Percentiles rank a stretch among this genome's conserved stretches.
Evolutionary conservation across 768 basidiomycete genomes (phyloP).

Genomic region (Suillus clintonianus): DNA sequence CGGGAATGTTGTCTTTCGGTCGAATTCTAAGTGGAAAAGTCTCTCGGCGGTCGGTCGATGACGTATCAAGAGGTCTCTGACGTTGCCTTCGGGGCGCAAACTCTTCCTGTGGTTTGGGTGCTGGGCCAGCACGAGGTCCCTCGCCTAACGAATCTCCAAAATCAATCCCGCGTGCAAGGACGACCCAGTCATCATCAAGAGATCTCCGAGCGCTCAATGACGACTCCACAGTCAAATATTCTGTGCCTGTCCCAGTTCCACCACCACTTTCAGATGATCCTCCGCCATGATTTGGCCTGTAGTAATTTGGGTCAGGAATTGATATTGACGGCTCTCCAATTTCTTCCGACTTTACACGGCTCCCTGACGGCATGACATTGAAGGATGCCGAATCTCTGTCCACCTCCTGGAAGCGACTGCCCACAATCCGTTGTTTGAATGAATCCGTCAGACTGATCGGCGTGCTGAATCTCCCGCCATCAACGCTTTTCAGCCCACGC

Average conservation of each 20-base stretch:
- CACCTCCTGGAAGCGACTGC: conserved; percentile 74
- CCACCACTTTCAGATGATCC: conserved; percentile 4
- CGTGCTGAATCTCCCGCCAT: conserved; percentile 53
- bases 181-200: conserved; percentile 57
- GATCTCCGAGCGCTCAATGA: neutral
- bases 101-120: conserved; percentile 11
- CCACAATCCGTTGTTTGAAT: conserved; percentile 61
- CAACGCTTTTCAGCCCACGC: conserved; percentile 59
- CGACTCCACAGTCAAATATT: conserved; percentile 18
- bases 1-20: conserved; percentile 30
- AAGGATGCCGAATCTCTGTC: conserved; percentile 59
- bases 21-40: conserved; percentile 61
- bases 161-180: conserved; percentile 44
- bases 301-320: conserved; percentile 44
- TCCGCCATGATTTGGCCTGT: conserved; percentile 54
- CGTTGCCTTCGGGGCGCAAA: conserved; percentile 7
- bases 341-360: conserved; percentile 54
- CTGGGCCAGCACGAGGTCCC: conserved; percentile 23
- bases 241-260: conserved; percentile 8
- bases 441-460: conserved; percentile 57
- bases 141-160: conserved; percentile 1
- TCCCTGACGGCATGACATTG: conserved; percentile 63
- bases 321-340: conserved; percentile 45
- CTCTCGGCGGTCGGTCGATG: conserved; percentile 47
- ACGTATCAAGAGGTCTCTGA: conserved; percentile 8